Percentiles rank a stretch among this genome's conserved stretches.
These are phyloP conservation scores for Rhizopogon salebrosus DNA, from an alignment of 768 basidiomycete species.

Conservation along the genomic window DNA sequence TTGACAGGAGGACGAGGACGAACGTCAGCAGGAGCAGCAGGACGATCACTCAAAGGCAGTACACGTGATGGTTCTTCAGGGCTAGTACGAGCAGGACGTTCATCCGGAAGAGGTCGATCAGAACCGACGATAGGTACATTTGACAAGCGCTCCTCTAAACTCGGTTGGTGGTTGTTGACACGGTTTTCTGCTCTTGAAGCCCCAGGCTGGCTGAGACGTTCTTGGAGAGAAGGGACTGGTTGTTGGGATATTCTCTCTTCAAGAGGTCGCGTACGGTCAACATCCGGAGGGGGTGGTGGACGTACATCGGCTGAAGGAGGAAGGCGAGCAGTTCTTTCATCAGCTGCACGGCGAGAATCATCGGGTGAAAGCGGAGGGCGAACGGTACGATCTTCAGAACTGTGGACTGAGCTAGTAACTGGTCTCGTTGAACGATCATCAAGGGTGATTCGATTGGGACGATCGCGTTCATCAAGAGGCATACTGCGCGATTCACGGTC, in stretches of 20 bases:
- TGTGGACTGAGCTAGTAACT: conserved; percentile 15
- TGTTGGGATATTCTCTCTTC: conserved; percentile 36
- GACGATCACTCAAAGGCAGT: conserved; percentile 7
- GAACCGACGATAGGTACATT: conserved; percentile 21
- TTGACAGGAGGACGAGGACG: conserved; percentile 10
- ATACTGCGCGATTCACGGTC: conserved; percentile 20
- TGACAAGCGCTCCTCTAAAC: conserved; percentile 39
- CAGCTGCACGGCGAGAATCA: conserved; percentile 12
- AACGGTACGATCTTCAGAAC: conserved; percentile 19
- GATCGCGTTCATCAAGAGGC: conserved; percentile 16
- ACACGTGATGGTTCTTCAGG: conserved; percentile 7
- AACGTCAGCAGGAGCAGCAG: conserved; percentile 11
- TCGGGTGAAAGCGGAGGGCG: conserved; percentile 7
- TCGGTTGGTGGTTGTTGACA: conserved; percentile 22
- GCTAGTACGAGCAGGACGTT: conserved; percentile 11
- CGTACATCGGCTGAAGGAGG: conserved; percentile 18
- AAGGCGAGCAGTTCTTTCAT: conserved; percentile 10
- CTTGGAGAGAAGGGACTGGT: conserved; percentile 31
- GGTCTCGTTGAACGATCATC: conserved; percentile 31
- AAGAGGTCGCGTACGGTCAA: conserved; percentile 26
- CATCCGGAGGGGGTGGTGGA: conserved; percentile 11
- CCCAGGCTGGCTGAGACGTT: conserved; percentile 31
- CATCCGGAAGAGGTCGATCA: conserved; percentile 16
- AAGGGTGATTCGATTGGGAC: conserved; percentile 10
- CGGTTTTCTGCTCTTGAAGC: conserved; percentile 16